A percentile compares a stretch with the other conserved stretches of the same genome.
phyloP scores from a whole-genome alignment of 768 basidiomycete genomes.

The Russula abietina region DNA sequence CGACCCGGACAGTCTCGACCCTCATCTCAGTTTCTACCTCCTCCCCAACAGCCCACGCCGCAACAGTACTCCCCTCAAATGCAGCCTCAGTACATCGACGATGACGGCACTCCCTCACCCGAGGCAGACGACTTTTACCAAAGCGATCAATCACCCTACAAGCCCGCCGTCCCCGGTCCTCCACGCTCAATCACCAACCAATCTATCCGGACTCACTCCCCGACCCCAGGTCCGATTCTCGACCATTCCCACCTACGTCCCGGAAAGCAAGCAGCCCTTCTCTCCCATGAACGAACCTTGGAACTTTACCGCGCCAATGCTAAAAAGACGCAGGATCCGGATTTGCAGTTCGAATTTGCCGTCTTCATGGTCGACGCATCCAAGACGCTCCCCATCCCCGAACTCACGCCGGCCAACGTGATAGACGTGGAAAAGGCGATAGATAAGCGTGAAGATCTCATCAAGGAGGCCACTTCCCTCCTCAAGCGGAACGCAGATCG shows the following conservation, averaged over 20 bases:
- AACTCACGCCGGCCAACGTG: slow-evolving; percentile 61
- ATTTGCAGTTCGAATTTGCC: slow-evolving; percentile 96
- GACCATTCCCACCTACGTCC: slow-evolving; percentile 92
- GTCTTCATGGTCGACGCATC: slow-evolving; percentile 99
- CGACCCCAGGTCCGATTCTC: slow-evolving; percentile 62
- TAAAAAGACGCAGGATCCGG: slow-evolving; percentile 97
- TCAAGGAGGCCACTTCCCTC: slow-evolving; percentile 80
- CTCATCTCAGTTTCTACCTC: slow-evolving; percentile 11
- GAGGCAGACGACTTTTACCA: slow-evolving; percentile 25
- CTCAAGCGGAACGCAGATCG: slow-evolving; percentile 90
- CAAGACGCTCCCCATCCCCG: slow-evolving; percentile 78
- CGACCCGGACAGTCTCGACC: slow-evolving; percentile 17
- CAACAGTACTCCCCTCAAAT: slow-evolving; percentile 20
- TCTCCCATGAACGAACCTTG: slow-evolving; percentile 92
- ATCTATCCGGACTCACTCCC: slow-evolving; percentile 62
- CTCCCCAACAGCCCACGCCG: background rate
- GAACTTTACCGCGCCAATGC: slow-evolving; percentile 97
- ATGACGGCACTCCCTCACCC: slow-evolving; percentile 19
- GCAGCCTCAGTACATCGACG: slow-evolving; percentile 22
- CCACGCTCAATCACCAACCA: slow-evolving; percentile 42
- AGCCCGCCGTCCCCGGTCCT: slow-evolving; percentile 2
- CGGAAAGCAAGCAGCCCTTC: slow-evolving; percentile 85
- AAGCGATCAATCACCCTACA: slow-evolving; percentile 15
- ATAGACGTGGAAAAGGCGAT: slow-evolving; percentile 75
- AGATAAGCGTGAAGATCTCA: slow-evolving; percentile 80